Evolutionary conservation across 2,329 filamentous ascomycete species (phyloP).

Genomic region (Fusarium tuaranense): DNA sequence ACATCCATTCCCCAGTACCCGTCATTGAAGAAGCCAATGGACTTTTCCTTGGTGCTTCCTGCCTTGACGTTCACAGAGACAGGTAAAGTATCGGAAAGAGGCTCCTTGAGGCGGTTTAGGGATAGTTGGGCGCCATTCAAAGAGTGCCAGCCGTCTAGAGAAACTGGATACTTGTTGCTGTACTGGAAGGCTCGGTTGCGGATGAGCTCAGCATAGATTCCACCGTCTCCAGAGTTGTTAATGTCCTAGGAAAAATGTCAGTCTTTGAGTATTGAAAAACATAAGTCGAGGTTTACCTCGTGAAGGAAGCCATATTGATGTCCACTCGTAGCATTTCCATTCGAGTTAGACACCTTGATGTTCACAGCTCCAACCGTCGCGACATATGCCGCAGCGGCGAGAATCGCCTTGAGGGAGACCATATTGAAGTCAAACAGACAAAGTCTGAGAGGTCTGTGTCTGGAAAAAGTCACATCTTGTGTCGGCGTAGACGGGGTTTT

Average conservation of each 20-base stretch:
- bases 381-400: conserved; percentile 29
- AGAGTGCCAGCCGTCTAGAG: conserved; percentile 59
- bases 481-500: neutral
- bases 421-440: conserved; percentile 13
- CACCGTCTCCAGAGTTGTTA: conserved; percentile 77
- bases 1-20: conserved; percentile 70
- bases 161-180: conserved; percentile 55
- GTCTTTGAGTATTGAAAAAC: fast-evolving
- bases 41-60: conserved; percentile 42
- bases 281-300: conserved; percentile 47
- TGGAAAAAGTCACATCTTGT: neutral
- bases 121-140: conserved; percentile 58
- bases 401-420: conserved; percentile 34
- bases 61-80: conserved; percentile 61
- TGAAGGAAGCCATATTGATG: conserved; percentile 61
- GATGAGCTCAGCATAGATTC: conserved; percentile 78
- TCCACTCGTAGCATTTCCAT: conserved; percentile 57
- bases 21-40: conserved; percentile 62
- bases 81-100: conserved; percentile 64
- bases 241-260: conserved; percentile 60
- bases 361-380: conserved; percentile 45
- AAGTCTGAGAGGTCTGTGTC: conserved; percentile 5
- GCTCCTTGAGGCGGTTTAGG: conserved; percentile 58
- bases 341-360: conserved; percentile 52
- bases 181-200: conserved; percentile 78